These are phyloP conservation scores for Cordyceps javanica DNA, from an alignment of 2,329 filamentous ascomycete species.

Conservation along the genomic window DNA sequence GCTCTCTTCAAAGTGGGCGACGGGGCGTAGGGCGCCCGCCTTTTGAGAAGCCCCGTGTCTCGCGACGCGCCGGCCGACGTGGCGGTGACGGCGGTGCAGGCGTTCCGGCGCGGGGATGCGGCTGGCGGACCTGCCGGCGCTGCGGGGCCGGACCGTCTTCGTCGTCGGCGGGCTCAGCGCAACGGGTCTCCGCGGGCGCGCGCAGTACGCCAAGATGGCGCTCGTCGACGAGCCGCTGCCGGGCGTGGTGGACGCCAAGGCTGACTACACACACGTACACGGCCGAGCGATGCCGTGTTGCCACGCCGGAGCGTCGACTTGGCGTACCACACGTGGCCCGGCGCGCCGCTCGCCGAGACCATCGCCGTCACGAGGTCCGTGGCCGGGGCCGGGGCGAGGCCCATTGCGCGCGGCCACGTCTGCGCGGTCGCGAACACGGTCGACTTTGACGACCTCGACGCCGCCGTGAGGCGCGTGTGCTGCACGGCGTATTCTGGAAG, in stretches of 20 bases:
- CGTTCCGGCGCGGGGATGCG: slow-evolving; percentile 33
- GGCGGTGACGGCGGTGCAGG: slow-evolving; percentile 38
- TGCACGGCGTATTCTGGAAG: slow-evolving; percentile 33
- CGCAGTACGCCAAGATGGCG: slow-evolving; percentile 44
- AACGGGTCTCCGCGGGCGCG: slow-evolving; percentile 36
- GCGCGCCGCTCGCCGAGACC: slow-evolving; percentile 27
- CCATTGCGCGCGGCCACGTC: slow-evolving; percentile 36
- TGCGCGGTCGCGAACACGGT: slow-evolving; percentile 36
- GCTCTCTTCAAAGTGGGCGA: slow-evolving; percentile 26
- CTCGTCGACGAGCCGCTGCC: slow-evolving; percentile 36
- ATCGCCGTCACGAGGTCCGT: slow-evolving; percentile 33
- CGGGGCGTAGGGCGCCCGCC: slow-evolving; percentile 33
- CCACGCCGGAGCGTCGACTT: slow-evolving; percentile 40
- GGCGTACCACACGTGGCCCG: slow-evolving; percentile 41
- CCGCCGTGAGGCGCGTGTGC: slow-evolving; percentile 33
- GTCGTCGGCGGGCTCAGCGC: slow-evolving; percentile 44
- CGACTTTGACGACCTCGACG: slow-evolving; percentile 36
- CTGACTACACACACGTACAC: slow-evolving; percentile 44
- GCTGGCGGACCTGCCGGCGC: slow-evolving; percentile 28
- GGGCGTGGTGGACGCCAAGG: slow-evolving; percentile 41
- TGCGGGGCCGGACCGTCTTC: slow-evolving; percentile 46
- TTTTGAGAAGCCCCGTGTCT: slow-evolving; percentile 33
- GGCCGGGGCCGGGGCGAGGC: slow-evolving; percentile 33
- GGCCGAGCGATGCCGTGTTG: slow-evolving; percentile 33
- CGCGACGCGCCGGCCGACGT: slow-evolving; percentile 22